These are phyloP conservation scores for Phytophthora megakarya DNA, from an alignment of 352 stramenopile species.

Conservation along the genomic window DNA sequence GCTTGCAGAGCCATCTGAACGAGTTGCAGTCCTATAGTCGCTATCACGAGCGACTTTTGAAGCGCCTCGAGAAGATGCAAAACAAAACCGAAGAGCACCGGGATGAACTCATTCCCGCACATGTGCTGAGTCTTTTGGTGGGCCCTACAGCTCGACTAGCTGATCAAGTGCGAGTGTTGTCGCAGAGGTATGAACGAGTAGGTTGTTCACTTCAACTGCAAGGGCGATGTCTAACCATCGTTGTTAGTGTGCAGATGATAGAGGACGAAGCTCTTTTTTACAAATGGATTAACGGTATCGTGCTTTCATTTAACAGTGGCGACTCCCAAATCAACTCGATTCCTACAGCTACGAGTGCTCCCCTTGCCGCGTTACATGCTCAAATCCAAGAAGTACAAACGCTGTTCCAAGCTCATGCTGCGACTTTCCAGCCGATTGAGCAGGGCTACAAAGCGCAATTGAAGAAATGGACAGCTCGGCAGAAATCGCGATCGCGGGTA, in stretches of 20 bases:
- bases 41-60: constrained; percentile 51
- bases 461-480: constrained; percentile 47
- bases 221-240: not conserved
- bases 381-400: constrained; percentile 38
- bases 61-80: constrained; percentile 39
- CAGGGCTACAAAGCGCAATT: constrained; percentile 40
- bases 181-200: constrained; percentile 53
- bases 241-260: constrained; percentile 56
- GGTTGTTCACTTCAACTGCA: too few species aligned
- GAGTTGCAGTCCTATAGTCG: constrained; percentile 40
- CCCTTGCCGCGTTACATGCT: constrained; percentile 13
- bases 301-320: constrained; percentile 28
- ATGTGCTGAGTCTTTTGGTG: constrained; percentile 48
- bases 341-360: not conserved
- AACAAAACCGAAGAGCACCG: constrained; percentile 26
- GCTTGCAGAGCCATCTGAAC: constrained; percentile 45
- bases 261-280: constrained; percentile 69
- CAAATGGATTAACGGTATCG: constrained; percentile 72
- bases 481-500: constrained; percentile 45
- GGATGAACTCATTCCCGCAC: constrained; percentile 42
- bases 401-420: constrained; percentile 34
- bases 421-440: constrained; percentile 37
- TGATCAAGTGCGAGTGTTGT: constrained; percentile 48
- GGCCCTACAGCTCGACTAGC: constrained; percentile 33
- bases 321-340: not conserved